Conservation (phyloP, 1,284 basidiomycete genomes). For the Phellinidium pouzarii region DNA sequence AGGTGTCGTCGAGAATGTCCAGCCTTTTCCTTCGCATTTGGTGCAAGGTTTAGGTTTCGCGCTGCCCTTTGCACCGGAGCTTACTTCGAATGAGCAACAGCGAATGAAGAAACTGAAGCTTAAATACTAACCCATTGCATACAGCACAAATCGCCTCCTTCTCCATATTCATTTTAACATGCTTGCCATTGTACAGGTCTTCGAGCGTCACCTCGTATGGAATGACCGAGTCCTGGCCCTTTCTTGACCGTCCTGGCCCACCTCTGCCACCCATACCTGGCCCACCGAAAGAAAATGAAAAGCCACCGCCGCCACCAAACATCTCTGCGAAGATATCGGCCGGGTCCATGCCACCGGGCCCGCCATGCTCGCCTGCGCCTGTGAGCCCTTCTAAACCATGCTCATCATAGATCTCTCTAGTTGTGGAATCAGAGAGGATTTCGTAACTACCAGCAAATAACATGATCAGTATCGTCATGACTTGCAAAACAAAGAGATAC, state of each 20-base stretch:
- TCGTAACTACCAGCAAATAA: slow-evolving; percentile 60
- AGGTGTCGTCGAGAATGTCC: slow-evolving; percentile 53
- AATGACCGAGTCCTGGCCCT: slow-evolving; percentile 70
- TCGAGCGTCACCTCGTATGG: slow-evolving; percentile 85
- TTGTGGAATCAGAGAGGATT: slow-evolving; percentile 72
- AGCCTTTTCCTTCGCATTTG: slow-evolving; percentile 81
- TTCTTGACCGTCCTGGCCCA: slow-evolving; percentile 37
- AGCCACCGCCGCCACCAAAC: slow-evolving; percentile 44
- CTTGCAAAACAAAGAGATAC: slow-evolving; percentile 28
- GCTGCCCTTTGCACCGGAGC: slow-evolving; percentile 74
- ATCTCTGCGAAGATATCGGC: slow-evolving; percentile 76
- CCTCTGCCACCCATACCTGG: slow-evolving; percentile 36
- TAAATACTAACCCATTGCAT: slow-evolving; percentile 71
- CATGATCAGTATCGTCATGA: slow-evolving; percentile 4
- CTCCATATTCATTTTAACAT: slow-evolving; percentile 85
- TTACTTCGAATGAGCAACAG: slow-evolving; percentile 26
- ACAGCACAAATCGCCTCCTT: slow-evolving; percentile 73
- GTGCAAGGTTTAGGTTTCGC: slow-evolving; percentile 79
- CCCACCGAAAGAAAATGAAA: slow-evolving; percentile 52
- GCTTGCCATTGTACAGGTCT: slow-evolving; percentile 90
- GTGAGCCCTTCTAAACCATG: slow-evolving; percentile 69
- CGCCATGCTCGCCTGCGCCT: slow-evolving; percentile 37
- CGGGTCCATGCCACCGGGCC: slow-evolving; percentile 45
- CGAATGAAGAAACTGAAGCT: slow-evolving; percentile 4
- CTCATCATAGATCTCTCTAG: slow-evolving; percentile 75